A percentile compares a stretch with the other conserved stretches of the same genome.
These are phyloP conservation scores for Stachybotrys chartarum DNA, from an alignment of 2,329 filamentous ascomycete genomes.

Conservation along the genomic window DNA sequence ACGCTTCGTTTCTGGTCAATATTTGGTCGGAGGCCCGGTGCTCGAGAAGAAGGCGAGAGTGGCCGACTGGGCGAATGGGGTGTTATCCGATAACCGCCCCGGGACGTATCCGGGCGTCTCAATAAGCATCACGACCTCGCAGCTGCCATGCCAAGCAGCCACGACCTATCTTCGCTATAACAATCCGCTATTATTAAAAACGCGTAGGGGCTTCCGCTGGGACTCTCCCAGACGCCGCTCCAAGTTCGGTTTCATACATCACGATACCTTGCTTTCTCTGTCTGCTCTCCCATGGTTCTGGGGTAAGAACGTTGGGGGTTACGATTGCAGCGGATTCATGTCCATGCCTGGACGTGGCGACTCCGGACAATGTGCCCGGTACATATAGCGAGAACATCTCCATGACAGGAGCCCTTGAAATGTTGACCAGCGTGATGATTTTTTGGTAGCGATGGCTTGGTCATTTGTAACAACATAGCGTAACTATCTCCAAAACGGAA, in stretches of 20 bases:
- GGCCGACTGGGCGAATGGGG: constrained; percentile 69
- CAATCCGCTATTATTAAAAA: too few relatives aligned
- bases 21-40: constrained; percentile 75
- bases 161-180: not conserved
- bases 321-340: not conserved
- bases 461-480: not conserved
- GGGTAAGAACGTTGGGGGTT: not conserved
- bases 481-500: not conserved
- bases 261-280: not conserved
- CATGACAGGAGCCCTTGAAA: not conserved
- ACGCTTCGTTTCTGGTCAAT: constrained; percentile 95
- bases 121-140: not conserved
- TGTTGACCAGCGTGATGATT: not conserved
- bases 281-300: not conserved
- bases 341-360: not conserved
- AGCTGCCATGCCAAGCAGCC: not conserved
- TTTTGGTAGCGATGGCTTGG: not conserved
- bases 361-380: not conserved
- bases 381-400: not conserved
- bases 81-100: constrained; percentile 58
- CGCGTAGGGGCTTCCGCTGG: too few relatives aligned
- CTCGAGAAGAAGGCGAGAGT: constrained; percentile 59
- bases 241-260: not conserved
- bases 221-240: not conserved
- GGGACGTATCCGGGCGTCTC: not conserved